These are phyloP conservation scores for Streptanthus diversifolius DNA, from an alignment of 345 rosid species.

Conservation along the genomic window DNA sequence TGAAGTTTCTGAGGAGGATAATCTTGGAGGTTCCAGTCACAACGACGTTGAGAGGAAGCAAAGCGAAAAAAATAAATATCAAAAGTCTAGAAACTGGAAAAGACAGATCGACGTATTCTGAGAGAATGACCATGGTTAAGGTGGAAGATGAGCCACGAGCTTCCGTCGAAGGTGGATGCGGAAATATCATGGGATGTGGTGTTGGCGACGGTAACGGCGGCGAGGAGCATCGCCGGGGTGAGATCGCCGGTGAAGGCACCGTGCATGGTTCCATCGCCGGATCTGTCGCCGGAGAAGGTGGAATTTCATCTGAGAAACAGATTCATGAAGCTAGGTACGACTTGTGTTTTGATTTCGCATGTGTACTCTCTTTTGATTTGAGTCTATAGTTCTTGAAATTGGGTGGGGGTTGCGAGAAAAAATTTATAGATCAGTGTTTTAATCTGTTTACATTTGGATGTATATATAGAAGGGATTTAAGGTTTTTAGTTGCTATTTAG, in stretches of 20 bases:
- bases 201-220: constrained; percentile 17
- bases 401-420: neutral
- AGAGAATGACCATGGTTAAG: neutral
- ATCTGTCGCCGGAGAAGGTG: constrained; percentile 30
- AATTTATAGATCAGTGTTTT: neutral
- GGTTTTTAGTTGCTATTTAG: constrained; percentile 21
- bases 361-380: neutral
- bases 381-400: neutral
- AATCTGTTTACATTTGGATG: neutral
- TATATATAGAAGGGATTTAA: neutral
- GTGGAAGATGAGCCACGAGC: constrained; percentile 25
- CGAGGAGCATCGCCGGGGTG: constrained; percentile 20
- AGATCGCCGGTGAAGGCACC: constrained; percentile 20
- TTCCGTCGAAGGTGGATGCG: constrained; percentile 3
- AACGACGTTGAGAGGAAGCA: neutral
- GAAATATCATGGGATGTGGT: neutral
- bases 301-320: constrained; percentile 26
- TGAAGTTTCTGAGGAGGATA: constrained; percentile 1
- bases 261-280: constrained; percentile 25
- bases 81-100: too few relatives aligned
- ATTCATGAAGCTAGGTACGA: constrained; percentile 33
- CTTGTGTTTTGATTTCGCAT: neutral
- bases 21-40: neutral
- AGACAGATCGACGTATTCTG: neutral
- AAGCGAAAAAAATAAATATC: neutral